Percentiles rank a stretch among this genome's conserved stretches.
Conservation (phyloP, 2,329 filamentous ascomycete genomes). For the Corniculantispora saksenae region DNA sequence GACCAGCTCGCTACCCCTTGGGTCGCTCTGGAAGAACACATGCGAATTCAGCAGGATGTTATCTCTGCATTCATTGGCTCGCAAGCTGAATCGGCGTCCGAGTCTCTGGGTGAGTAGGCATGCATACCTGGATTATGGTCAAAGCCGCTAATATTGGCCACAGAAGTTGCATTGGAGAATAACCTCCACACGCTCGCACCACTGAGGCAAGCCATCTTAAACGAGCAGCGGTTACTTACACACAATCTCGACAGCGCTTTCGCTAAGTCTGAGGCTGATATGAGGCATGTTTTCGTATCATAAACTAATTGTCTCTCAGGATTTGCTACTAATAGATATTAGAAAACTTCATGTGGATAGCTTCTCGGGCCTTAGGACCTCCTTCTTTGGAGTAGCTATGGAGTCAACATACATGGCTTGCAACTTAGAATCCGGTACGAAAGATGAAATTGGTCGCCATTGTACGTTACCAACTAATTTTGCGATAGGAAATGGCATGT, state of each 20-base stretch:
- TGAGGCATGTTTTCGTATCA: too few relatives aligned
- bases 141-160: neutral
- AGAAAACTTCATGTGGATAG: neutral
- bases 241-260: neutral
- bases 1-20: neutral
- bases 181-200: neutral
- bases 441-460: too few relatives aligned
- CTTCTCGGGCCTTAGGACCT: neutral
- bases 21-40: neutral
- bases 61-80: neutral
- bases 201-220: neutral
- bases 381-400: neutral
- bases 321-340: neutral
- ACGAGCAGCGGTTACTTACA: neutral
- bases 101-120: neutral
- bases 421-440: neutral
- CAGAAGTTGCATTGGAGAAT: neutral
- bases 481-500: neutral
- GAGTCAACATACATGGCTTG: neutral
- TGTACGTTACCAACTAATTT: neutral
- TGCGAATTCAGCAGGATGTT: neutral
- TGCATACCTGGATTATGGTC: too few relatives aligned
- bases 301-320: neutral
- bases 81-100: neutral
- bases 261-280: neutral